phyloP scores from a whole-genome alignment of 768 basidiomycete genomes.

The Lentinus brumalis region DNA sequence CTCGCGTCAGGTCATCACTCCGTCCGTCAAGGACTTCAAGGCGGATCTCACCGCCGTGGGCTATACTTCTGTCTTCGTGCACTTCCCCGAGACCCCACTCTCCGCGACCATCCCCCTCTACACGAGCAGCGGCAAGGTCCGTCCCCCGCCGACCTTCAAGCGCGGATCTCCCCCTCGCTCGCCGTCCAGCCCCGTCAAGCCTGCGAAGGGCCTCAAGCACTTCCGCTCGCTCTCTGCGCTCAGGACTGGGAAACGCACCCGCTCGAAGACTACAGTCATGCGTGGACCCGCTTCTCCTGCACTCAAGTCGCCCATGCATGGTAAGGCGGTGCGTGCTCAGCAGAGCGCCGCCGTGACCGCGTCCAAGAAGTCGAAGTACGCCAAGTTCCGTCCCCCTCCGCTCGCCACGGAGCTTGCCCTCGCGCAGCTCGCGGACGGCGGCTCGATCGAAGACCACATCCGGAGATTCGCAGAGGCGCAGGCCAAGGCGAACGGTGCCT shows the following conservation, averaged over 20 bases:
- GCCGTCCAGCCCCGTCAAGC: constrained; percentile 22
- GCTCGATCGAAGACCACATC: constrained; percentile 54
- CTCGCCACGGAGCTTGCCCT: constrained; percentile 68
- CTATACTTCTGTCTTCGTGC: constrained; percentile 68
- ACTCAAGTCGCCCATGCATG: constrained; percentile 14
- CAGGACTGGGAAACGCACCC: constrained; percentile 34
- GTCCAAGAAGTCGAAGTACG: constrained; percentile 47
- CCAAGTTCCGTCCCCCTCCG: constrained; percentile 53
- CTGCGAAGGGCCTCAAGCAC: constrained; percentile 39
- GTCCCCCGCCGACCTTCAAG: constrained; percentile 18
- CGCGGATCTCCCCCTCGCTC: constrained; percentile 14
- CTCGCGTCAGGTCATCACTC: constrained; percentile 35
- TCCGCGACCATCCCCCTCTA: constrained; percentile 17
- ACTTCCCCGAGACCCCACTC: constrained; percentile 53
- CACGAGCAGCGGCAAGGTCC: constrained; percentile 13
- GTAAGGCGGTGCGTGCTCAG: constrained; percentile 19
- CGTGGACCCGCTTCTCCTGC: constrained; percentile 29
- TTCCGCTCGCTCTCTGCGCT: constrained; percentile 57
- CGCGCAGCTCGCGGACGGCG: constrained; percentile 71
- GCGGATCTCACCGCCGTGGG: constrained; percentile 61
- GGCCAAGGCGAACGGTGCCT: constrained; percentile 43
- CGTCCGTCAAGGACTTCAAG: constrained; percentile 48
- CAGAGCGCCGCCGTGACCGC: constrained; percentile 37
- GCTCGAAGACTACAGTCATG: constrained; percentile 37
- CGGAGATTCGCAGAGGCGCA: constrained; percentile 56